Evolutionary conservation across 768 basidiomycete genomes (phyloP).

Genomic region (Macrolepiota dolichaula): DNA sequence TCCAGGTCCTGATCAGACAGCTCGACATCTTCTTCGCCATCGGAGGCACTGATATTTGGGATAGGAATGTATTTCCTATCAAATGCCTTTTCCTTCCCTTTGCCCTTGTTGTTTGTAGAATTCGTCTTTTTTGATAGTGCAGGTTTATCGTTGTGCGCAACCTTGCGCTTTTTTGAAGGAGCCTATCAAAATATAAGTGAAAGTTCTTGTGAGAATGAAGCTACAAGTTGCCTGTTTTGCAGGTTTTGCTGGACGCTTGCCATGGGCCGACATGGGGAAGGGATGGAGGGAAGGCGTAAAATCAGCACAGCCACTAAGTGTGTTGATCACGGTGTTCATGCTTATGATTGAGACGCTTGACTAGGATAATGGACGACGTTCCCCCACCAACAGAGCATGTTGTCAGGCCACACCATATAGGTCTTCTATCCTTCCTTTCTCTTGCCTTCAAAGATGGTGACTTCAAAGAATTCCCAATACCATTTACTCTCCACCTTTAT

Average conservation of each 20-base stretch:
- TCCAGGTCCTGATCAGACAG: slow-evolving; percentile 71
- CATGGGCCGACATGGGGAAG: slow-evolving; percentile 19
- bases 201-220: slow-evolving; percentile 2
- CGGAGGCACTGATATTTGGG: slow-evolving; percentile 36
- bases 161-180: slow-evolving; percentile 61
- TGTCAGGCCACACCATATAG: slow-evolving; percentile 75
- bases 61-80: slow-evolving; percentile 63
- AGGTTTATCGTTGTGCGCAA: not conserved
- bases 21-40: slow-evolving; percentile 46
- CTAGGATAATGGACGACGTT: slow-evolving; percentile 37
- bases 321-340: not conserved
- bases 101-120: slow-evolving; percentile 27
- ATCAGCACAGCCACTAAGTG: slow-evolving; percentile 11
- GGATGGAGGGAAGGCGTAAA: slow-evolving; percentile 18
- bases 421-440: slow-evolving; percentile 60
- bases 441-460: slow-evolving; percentile 60
- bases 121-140: slow-evolving; percentile 27
- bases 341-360: not conserved
- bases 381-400: slow-evolving; percentile 65
- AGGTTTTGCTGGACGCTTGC: slow-evolving; percentile 30
- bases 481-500: slow-evolving; percentile 60
- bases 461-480: slow-evolving; percentile 47
- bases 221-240: slow-evolving; percentile 22
- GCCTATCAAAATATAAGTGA: slow-evolving; percentile 20
- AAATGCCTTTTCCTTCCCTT: slow-evolving; percentile 51